Base-by-base conservation (phyloP, 306 rosid species). In the Quercus variabilis region DNA sequence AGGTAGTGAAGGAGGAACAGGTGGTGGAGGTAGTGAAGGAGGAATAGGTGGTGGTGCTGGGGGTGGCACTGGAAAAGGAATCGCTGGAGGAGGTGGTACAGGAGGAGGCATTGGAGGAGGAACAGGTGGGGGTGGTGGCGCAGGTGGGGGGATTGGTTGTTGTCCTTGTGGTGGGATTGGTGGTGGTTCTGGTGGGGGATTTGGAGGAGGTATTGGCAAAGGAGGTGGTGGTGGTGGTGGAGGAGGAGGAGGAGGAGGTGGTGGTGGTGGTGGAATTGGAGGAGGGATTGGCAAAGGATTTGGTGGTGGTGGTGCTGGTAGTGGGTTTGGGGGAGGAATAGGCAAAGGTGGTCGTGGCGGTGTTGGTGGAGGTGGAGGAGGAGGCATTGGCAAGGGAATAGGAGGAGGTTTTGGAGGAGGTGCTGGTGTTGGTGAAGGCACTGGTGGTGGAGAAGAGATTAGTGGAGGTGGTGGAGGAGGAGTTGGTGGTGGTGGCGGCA, bases 381-480 rank as follows among this genome's bases (percentile, higher is more conserved):
- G 82, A 1, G 81, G 75, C n/a, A n/a, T n/a, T n/a, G n/a, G n/a
- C n/a, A n/a, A n/a, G n/a, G n/a, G n/a, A n/a, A n/a, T n/a, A 6
- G 63, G 80, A 4, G 60, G 77, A 3, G 15, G 54, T 12, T 49
- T 49, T 3, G 15, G 83, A 1, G 81, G 69, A 38, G 81, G 80
- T 11, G 25, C 69, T 3, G 46, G 35, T 18, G 64, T 62, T 20
- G 81, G 86, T 4, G 88, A 81, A 5, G 67, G 67, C 1, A 67
- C 31, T 2, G 82, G 84, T 9, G 80, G 74, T 2, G 79, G 80
- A 4, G 85, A 54, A 51, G 81, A 56, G 2, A 7, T 55, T 12
- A 46, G 75, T 10, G 81, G 75, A 0, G 68, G 78, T 5, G 13
- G 21, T 55, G 87, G 83, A 19, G 86, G 71, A 31, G 84, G 82